These are phyloP conservation scores for Theileria equi DNA, from an alignment of 169 alveolate genomes.

Conservation along the genomic window DNA sequence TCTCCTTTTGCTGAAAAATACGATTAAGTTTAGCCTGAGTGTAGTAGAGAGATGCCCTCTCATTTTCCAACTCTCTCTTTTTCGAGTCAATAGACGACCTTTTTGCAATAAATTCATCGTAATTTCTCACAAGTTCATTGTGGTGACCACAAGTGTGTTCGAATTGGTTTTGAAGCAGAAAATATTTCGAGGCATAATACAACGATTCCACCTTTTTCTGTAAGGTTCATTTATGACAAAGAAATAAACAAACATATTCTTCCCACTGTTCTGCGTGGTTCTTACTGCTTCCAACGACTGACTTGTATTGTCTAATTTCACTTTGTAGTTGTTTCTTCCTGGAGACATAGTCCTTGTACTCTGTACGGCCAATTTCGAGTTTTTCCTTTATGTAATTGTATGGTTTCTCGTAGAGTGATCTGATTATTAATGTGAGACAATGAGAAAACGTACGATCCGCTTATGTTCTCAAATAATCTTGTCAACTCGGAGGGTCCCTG, in stretches of 20 bases:
- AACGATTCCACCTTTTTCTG: conserved; percentile 30
- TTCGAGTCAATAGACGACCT: conserved; percentile 34
- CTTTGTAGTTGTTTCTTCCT: conserved; percentile 38
- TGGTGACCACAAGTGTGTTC: neutral
- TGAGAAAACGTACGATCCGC: conserved; percentile 69
- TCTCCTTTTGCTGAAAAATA: conserved; percentile 29
- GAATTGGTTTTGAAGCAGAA: conserved; percentile 11
- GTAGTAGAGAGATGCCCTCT: conserved; percentile 27
- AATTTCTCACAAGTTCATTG: neutral
- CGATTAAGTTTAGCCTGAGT: conserved; percentile 48
- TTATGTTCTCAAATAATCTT: conserved; percentile 83
- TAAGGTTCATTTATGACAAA: neutral
- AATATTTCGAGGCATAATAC: conserved; percentile 34
- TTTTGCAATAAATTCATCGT: conserved; percentile 36
- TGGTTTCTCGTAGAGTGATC: conserved; percentile 48
- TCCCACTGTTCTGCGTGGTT: conserved; percentile 32
- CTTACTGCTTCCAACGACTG: conserved; percentile 4
- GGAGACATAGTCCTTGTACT: conserved; percentile 28
- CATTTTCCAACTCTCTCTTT: conserved; percentile 50
- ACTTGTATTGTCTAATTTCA: conserved; percentile 45
- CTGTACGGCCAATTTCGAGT: conserved; percentile 38
- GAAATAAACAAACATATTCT: conserved; percentile 8
- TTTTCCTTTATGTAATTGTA: conserved; percentile 52
- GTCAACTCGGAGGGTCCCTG: conserved; percentile 84
- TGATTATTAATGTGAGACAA: neutral